phyloP scores from a whole-genome alignment of 495 filamentous ascomycete genomes.

The Gamarada debralockiae region DNA sequence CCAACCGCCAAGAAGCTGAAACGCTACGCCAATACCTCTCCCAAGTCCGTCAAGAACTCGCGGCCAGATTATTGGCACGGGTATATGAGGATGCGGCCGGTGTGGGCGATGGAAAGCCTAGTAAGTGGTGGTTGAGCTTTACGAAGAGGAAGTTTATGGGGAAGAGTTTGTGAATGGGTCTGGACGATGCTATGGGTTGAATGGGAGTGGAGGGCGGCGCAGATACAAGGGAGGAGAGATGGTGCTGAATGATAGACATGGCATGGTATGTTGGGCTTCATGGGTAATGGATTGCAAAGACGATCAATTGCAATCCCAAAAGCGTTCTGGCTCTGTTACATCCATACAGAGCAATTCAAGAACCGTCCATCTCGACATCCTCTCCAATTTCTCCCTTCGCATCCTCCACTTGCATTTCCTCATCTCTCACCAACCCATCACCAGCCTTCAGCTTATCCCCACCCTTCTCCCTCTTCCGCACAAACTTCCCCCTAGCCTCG shows the following conservation, averaged over 20 bases:
- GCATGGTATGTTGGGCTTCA: too few relatives aligned
- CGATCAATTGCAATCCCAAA: neutral
- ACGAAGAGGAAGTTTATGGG: constrained; percentile 99
- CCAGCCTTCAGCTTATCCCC: neutral
- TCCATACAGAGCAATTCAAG: too few relatives aligned
- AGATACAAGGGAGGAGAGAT: neutral
- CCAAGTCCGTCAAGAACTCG: constrained; percentile 90
- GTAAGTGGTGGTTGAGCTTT: constrained; percentile 99
- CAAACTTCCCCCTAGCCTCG: constrained; percentile 72
- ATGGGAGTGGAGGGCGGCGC: neutral
- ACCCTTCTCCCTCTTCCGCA: constrained; percentile 42
- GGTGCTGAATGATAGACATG: neutral
- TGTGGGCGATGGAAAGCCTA: constrained; percentile 53
- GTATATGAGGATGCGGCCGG: constrained; percentile 76
- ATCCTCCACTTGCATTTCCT: neutral
- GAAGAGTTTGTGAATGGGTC: constrained; percentile 63
- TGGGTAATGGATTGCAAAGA: too few relatives aligned
- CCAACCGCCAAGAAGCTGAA: constrained; percentile 85
- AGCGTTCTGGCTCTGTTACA: neutral
- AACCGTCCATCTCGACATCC: neutral
- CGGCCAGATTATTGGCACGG: constrained; percentile 70
- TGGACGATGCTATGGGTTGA: neutral
- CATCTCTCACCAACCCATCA: constrained; percentile 2
- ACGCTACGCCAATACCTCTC: constrained; percentile 79
- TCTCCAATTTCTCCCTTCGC: too few relatives aligned